phyloP scores from a whole-genome alignment of 768 basidiomycete species.

The Suillus subluteus region DNA sequence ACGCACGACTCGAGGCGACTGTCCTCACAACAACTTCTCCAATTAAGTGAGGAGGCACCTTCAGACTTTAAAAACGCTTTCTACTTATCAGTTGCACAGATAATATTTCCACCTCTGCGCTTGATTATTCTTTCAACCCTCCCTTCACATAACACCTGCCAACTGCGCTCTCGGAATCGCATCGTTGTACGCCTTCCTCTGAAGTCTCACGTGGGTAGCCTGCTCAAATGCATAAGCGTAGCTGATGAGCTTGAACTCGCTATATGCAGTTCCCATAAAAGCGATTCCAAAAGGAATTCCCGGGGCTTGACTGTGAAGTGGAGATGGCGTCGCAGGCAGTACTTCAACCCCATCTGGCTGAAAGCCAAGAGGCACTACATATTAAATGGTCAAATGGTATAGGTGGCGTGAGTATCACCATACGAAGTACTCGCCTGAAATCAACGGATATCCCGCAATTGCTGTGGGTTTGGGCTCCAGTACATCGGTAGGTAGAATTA shows the following conservation, averaged over 20 bases:
- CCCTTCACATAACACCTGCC: conserved; percentile 30
- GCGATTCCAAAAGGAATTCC: conserved; percentile 47
- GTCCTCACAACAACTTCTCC: conserved; percentile 22
- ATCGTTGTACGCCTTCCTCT: conserved; percentile 48
- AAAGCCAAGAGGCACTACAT: conserved; percentile 47
- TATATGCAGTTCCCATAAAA: conserved; percentile 49
- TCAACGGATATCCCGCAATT: conserved; percentile 41
- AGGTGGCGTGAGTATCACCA: background rate
- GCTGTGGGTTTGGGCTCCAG: conserved; percentile 31
- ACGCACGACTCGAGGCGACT: conserved; percentile 36
- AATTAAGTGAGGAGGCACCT: conserved; percentile 14
- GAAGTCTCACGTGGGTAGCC: conserved; percentile 53
- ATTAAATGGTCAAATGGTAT: conserved; percentile 41
- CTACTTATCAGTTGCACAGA: background rate
- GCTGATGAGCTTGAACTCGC: conserved; percentile 45
- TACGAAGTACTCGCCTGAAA: conserved; percentile 31
- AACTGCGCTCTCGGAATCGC: conserved; percentile 63
- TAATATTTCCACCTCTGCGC: conserved; percentile 10
- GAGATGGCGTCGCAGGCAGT: conserved; percentile 38
- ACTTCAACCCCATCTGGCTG: conserved; percentile 35
- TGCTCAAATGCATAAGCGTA: conserved; percentile 57
- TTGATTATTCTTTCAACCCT: conserved; percentile 20
- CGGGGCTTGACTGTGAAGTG: conserved; percentile 34
- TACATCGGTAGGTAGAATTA: conserved; percentile 47
- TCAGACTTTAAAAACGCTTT: background rate